Conservation (phyloP, 164 flowering plant genomes). For the Litsea cubeba region DNA sequence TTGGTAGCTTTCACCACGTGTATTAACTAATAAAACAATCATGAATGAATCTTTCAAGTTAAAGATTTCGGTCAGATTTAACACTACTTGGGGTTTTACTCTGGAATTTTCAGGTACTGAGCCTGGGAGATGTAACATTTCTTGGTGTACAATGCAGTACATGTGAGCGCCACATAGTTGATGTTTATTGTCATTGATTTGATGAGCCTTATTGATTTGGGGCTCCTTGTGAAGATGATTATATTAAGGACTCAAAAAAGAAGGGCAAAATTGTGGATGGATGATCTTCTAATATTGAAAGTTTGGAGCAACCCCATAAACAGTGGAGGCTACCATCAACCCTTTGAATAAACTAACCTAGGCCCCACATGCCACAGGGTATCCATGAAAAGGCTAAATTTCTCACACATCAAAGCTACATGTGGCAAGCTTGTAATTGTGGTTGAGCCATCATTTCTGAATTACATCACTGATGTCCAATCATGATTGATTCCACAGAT, state of each 20-base stretch:
- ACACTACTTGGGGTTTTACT: background rate
- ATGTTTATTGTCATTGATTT: background rate
- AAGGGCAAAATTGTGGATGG: background rate
- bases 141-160: background rate
- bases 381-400: background rate
- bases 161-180: background rate
- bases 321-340: background rate
- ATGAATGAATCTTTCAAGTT: background rate
- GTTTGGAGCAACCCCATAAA: background rate
- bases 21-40: background rate
- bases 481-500: background rate
- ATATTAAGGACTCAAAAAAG: background rate
- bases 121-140: background rate
- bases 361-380: background rate
- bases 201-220: no score
- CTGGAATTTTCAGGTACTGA: no score
- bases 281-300: background rate
- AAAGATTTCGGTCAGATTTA: background rate
- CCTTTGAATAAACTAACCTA: background rate
- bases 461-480: background rate
- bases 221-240: background rate
- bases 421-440: background rate
- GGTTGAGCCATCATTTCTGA: background rate
- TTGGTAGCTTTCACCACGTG: background rate
- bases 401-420: background rate